phyloP scores from a whole-genome alignment of 192 early-diverging fungal species.

The Backusella parvicylindrica region DNA sequence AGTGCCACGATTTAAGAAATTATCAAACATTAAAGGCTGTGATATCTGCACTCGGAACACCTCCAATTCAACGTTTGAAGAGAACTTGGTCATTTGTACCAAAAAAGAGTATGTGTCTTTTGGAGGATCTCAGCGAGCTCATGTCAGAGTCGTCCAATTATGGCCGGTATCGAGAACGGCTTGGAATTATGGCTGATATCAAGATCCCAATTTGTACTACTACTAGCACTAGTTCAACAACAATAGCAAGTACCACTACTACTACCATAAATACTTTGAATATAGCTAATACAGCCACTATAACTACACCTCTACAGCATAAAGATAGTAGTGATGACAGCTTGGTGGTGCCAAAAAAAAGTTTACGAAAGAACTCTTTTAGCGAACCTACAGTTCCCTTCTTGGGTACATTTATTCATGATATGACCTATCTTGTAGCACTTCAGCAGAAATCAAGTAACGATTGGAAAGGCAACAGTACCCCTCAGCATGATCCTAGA shows the following conservation, averaged over 20 bases:
- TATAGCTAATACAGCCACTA: neutral
- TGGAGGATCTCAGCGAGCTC: slow-evolving; percentile 51
- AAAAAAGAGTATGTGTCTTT: slow-evolving; percentile 48
- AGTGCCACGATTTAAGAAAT: slow-evolving; percentile 55
- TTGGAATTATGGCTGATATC: slow-evolving; percentile 1
- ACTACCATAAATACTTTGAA: neutral
- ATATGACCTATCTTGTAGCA: slow-evolving; percentile 68
- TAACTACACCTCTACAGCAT: neutral
- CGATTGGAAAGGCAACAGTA: neutral
- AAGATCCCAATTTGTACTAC: neutral
- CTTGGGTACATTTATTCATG: slow-evolving; percentile 74
- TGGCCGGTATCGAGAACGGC: slow-evolving; percentile 54
- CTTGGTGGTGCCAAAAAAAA: neutral
- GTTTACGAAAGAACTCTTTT: slow-evolving; percentile 4
- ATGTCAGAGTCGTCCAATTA: slow-evolving; percentile 69
- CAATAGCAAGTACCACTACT: neutral
- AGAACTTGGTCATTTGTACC: slow-evolving; percentile 67
- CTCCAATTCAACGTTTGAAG: slow-evolving; percentile 64
- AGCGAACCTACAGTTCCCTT: slow-evolving; percentile 64
- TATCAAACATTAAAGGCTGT: slow-evolving; percentile 67
- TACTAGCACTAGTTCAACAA: neutral
- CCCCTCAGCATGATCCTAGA: slow-evolving; percentile 38
- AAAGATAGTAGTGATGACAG: slow-evolving; percentile 23
- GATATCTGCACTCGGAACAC: slow-evolving; percentile 58
- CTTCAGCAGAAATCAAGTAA: neutral